Base-by-base conservation (phyloP, 176 grass and related monocot species). In the Panicum miliaceum region DNA sequence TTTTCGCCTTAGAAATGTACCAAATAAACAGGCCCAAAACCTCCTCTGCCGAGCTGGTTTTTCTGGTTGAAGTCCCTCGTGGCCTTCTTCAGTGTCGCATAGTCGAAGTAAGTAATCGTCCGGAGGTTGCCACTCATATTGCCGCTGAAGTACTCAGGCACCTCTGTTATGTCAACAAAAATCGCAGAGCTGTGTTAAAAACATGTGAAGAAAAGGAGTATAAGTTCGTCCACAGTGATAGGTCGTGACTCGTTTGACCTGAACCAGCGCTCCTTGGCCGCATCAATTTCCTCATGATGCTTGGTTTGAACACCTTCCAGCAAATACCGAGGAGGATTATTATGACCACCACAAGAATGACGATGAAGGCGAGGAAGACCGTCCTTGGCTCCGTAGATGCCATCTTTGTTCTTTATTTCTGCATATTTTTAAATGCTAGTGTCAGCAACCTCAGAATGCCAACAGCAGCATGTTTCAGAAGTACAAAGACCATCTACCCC, bases 81-180 rank as follows among this genome's bases (percentile, higher is more conserved):
- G 64, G 92, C 89, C 67, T 68, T 94, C 88, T 89, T 94, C 41
- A 94, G 23, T 8, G 86, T 89, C 4, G 82, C 79, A 5, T 94
- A 94, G 51, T 83, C 75, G 6, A 94, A 94, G 69, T 89, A 91
- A 25, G 83, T 88, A 43, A 91, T 91, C 0, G 89, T 94, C 8
- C 92, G 80, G 53, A 94, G 84, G 74, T 91, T 94, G 37, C 89
- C 86, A 13, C 92, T 89, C 84, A 94, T 84, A 71, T 91, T 94
- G 47, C 86, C 27, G 46, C 89, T 94, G 64, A 91, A 89, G 81
- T 84, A 82, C 60, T 89, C 84, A 15, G 92, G 89, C 4, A 77
- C 75, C 68, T 79, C 82, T 86, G 67, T 35, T 65, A 82, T 12
- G 11, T 3, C 8, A 12, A 6, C 27, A 14, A 10, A 3, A 22